Conservation (phyloP, 2,329 filamentous ascomycete genomes). For the Fusarium chuoi region DNA sequence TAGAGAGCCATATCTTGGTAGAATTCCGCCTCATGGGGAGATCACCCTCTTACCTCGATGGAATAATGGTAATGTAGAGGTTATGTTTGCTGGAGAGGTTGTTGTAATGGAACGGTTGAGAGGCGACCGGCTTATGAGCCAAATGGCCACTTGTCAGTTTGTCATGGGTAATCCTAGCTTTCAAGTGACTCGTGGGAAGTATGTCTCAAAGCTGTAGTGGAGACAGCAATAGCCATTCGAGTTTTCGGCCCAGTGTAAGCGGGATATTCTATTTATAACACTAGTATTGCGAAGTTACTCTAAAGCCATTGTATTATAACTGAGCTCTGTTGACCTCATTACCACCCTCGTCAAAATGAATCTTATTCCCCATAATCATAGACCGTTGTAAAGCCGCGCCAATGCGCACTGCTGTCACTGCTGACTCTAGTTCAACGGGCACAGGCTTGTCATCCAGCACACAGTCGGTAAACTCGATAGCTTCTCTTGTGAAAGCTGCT, state of each 20-base stretch:
- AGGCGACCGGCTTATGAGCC: neutral
- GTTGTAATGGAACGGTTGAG: conserved; percentile 5
- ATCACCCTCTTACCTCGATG: conserved; percentile 10
- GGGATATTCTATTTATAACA: neutral
- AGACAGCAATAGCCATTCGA: neutral
- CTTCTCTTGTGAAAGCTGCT: conserved; percentile 71
- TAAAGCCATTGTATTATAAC: neutral
- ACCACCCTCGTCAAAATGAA: conserved; percentile 62
- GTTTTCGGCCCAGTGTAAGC: accelerated
- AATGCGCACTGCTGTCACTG: conserved; percentile 69
- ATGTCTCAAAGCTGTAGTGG: neutral
- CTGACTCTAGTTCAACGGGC: conserved; percentile 66
- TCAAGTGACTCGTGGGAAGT: neutral
- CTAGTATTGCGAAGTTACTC: neutral
- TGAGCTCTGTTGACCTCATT: conserved; percentile 13
- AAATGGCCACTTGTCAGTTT: conserved; percentile 11
- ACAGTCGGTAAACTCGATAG: conserved; percentile 69
- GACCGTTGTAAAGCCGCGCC: conserved; percentile 68
- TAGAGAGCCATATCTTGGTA: conserved; percentile 13
- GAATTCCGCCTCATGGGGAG: conserved; percentile 3
- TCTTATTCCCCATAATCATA: conserved; percentile 64
- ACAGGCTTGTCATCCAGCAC: conserved; percentile 66
- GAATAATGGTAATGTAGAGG: neutral
- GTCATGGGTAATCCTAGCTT: neutral
- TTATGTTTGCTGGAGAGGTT: conserved; percentile 14